A percentile compares a stretch with the other conserved stretches of the same genome.
phyloP scores from a whole-genome alignment of 805 yeast species.

The Saccharomyces paradoxus region DNA sequence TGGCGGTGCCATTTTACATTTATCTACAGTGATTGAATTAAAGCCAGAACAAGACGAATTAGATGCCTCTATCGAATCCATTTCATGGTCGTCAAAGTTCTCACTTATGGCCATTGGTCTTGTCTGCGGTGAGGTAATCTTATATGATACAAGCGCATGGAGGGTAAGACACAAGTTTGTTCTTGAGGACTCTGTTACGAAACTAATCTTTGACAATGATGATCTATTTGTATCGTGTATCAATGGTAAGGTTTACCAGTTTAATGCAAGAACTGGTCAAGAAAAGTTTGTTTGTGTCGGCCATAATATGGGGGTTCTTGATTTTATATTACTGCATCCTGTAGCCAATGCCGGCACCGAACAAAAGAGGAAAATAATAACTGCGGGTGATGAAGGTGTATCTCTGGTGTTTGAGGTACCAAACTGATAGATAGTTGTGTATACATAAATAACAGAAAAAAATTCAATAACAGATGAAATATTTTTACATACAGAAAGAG shows the following conservation, averaged over 20 bases:
- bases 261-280: conserved; percentile 84
- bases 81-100: conserved; percentile 64
- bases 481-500: background rate
- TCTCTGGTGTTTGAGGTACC: conserved; percentile 56
- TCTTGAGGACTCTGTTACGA: conserved; percentile 78
- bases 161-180: conserved; percentile 63
- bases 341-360: conserved; percentile 30
- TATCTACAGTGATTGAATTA: conserved; percentile 56
- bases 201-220: conserved; percentile 52
- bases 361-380: conserved; percentile 48
- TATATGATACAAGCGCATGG: conserved; percentile 84
- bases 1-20: conserved; percentile 56
- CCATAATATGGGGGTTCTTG: conserved; percentile 89
- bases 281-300: conserved; percentile 76
- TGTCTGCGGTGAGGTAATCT: conserved; percentile 77
- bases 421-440: conserved; percentile 9
- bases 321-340: conserved; percentile 59
- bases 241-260: conserved; percentile 79
- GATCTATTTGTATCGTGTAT: conserved; percentile 65
- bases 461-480: background rate
- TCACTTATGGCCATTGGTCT: conserved; percentile 77
- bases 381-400: conserved; percentile 98
- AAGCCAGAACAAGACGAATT: conserved; percentile 47
- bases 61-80: conserved; percentile 69
- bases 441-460: background rate